phyloP scores from a whole-genome alignment of 2,329 filamentous ascomycete genomes.

The Ilyonectria destructans region DNA sequence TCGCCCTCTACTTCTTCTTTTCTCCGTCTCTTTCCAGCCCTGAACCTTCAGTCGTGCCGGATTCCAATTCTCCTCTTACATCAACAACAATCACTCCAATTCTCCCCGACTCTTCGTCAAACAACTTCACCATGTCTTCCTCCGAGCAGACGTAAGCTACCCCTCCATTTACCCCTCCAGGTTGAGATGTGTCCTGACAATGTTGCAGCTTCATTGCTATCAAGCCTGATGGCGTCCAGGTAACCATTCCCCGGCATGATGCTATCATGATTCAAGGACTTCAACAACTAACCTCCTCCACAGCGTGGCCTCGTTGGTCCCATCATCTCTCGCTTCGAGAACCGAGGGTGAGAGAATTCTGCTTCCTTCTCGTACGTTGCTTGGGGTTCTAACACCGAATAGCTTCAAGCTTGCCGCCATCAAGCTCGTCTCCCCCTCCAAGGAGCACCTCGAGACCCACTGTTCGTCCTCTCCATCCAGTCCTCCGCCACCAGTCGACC shows the following conservation, averaged over 20 bases:
- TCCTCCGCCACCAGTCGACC: constrained; percentile 21
- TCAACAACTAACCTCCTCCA: constrained; percentile 40
- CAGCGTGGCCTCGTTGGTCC: constrained; percentile 97
- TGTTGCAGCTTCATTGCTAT: constrained; percentile 95
- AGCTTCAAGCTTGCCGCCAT: constrained; percentile 99
- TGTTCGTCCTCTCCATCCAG: constrained; percentile 66
- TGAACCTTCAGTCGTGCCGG: constrained; percentile 48
- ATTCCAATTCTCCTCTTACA: constrained; percentile 47
- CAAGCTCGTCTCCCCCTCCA: constrained; percentile 91
- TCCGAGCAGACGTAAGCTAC: constrained; percentile 87
- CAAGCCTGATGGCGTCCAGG: constrained; percentile 99
- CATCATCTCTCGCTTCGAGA: constrained; percentile 99
- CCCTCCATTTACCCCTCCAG: constrained; percentile 53
- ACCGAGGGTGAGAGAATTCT: constrained; percentile 79
- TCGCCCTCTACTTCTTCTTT: constrained; percentile 57
- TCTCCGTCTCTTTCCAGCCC: constrained; percentile 51
- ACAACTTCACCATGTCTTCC: constrained; percentile 75
- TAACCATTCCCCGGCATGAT: constrained; percentile 61
- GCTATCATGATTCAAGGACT: not conserved
- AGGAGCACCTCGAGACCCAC: constrained; percentile 98
- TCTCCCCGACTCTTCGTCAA: constrained; percentile 45
- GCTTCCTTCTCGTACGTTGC: constrained; percentile 36
- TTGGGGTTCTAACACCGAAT: constrained; percentile 37
- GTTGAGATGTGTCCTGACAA: constrained; percentile 44
- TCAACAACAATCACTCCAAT: constrained; percentile 51